Conservation (phyloP, 257 asterid species). For the Euphrasia confusa region DNA sequence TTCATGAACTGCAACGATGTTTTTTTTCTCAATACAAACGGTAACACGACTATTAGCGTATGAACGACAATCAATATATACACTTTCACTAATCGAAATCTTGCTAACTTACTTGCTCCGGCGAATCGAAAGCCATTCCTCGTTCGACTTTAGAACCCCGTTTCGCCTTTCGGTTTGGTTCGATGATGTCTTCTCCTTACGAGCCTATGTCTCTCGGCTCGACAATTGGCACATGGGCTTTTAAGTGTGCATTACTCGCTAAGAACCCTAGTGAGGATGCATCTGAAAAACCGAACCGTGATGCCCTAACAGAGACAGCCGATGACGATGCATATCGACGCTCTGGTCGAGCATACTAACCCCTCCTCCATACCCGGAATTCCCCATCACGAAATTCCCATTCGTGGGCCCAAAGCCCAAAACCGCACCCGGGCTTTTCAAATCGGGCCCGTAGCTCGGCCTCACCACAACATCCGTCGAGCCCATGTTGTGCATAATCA, state of each 20-base stretch:
- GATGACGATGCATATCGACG: slow-evolving; percentile 28
- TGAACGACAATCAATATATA: slow-evolving; percentile 22
- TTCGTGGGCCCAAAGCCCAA: slow-evolving; percentile 40
- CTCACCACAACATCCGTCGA: slow-evolving; percentile 29
- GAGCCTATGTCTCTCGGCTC: background rate
- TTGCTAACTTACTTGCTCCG: background rate
- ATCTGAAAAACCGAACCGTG: slow-evolving; percentile 40
- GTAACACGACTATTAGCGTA: slow-evolving; percentile 24
- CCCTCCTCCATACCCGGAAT: slow-evolving; percentile 34
- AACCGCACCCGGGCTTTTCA: slow-evolving; percentile 35
- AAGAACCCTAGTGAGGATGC: slow-evolving; percentile 26
- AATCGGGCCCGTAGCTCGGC: slow-evolving; percentile 28
- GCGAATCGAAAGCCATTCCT: slow-evolving; percentile 8
- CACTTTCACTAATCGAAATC: background rate
- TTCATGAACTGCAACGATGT: slow-evolving; percentile 13
- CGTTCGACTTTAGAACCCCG: slow-evolving; percentile 15
- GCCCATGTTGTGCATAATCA: slow-evolving; percentile 26
- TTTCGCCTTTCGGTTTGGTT: background rate
- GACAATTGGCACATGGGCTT: slow-evolving; percentile 4
- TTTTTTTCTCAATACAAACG: slow-evolving; percentile 16
- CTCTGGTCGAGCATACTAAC: slow-evolving; percentile 32
- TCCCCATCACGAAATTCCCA: slow-evolving; percentile 18
- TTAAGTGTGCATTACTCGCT: background rate
- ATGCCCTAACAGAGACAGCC: slow-evolving; percentile 38
- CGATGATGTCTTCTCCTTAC: background rate